Evolutionary conservation across 108 stramenopile species (phyloP), one percentile per base, ranked within the genome.

Genomic region (Aurantiochytrium sp.): DNA sequence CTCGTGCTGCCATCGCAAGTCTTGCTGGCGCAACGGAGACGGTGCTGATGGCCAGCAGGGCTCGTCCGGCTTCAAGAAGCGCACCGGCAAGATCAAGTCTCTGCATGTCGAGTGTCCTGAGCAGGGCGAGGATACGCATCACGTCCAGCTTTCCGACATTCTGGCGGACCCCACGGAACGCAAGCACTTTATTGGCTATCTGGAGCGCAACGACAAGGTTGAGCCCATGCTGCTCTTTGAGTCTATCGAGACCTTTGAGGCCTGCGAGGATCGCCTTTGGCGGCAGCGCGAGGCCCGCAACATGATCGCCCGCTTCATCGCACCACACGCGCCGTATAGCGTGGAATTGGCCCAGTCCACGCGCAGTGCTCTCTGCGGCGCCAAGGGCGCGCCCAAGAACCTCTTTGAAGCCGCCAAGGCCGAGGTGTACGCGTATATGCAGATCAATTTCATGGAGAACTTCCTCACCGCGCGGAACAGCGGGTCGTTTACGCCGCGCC

Each of bases 381-480:
- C 73, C 12, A 81, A 81, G 3, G 2, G 42, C 8, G 21, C 42
- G n/a, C 73, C 73, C 15, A 81, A 48, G 19, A 3, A 37, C 36
- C 45, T 81, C 39, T 81, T 81, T 81, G 73, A 48, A 27, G 73
- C 6, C 24, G 73, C 73, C 39, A 81, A 81, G 45, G 42, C 45
- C 15, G 42, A 81, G 24, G 45, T 81, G 39, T 81, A 81, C 45
- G 45, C 42, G n/a, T 39, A 81, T 24, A 41, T 81, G 39, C 73
- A 81, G 45, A 41, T 81, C 24, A 3, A 2, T 48, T 81, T 81
- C 45, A 6, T 81, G 19, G 73, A 81, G 73, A 24, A 48, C 73
- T 48, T 48, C 32, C 24, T 81, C 19, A 24, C 2, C 0, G 6
- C n/a, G 42, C 73, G 73, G 12, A 48, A 48, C 73, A 41, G 45